Evolutionary conservation across 2,329 filamentous ascomycete species (phyloP), one percentile per base, ranked within the genome.

Genomic region (Hymenoscyphus linearis): DNA sequence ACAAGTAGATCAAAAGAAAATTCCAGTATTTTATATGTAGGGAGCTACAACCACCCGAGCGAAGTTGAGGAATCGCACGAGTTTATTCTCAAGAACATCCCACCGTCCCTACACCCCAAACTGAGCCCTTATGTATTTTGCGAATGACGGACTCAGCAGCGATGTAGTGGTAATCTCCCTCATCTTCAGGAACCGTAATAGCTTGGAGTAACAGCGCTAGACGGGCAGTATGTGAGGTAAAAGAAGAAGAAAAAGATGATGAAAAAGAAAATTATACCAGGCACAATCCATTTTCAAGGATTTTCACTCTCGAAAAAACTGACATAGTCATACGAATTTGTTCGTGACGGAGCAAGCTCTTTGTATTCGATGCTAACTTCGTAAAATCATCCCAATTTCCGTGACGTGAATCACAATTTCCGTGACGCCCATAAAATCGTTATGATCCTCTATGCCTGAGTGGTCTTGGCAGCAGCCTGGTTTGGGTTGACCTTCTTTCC

Each of bases 401-500:
- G 61, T 66, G 64, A 31, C 31, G 31, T 31, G 31, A 31, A 31
- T 31, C 31, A 5, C 63, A 65, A 61, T 59, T 65, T 50, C 44
- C 44, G 25, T 37, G 58, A 68, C 67, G 60, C 66, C 66, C 55
- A 61, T 54, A 25, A 55, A 60, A 53, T 64, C 64, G 26, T 55
- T 27, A 63, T 60, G 54, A 60, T 61, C 58, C 57, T 56, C 67
- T 68, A 72, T 66, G 70, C 69, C 47, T 71, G 69, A 64, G 69
- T 68, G 57, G 67, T 69, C 70, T 73, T 74, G 59, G 72, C 70
- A 62, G 70, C 70, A 55, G 71, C 71, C 64, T 73, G 70, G 65
- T 72, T 72, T 50, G 71, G 71, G 79, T 88, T 89, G 78, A 99
- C 88, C 90, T 99, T 99, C 92, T 99, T 99, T 85, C 93, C 93